Conservation (phyloP, 2,329 filamentous ascomycete species). For the Alternaria atra region DNA sequence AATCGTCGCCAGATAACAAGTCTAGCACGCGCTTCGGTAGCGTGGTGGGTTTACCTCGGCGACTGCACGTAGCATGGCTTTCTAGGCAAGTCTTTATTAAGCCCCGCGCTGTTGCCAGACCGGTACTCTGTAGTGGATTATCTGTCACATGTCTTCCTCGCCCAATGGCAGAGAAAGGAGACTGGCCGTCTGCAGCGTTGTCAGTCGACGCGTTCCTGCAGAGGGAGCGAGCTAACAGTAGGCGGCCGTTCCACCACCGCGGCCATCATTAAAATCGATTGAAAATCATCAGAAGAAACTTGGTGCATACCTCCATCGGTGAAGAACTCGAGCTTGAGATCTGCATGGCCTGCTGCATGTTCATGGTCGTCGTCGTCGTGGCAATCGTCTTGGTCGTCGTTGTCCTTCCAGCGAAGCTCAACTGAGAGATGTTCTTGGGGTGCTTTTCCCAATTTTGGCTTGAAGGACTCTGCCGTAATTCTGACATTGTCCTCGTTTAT, state of each 20-base stretch:
- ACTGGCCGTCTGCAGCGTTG: conserved; percentile 44
- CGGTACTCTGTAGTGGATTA: conserved; percentile 40
- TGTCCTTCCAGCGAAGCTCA: conserved; percentile 43
- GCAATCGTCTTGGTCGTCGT: conserved; percentile 25
- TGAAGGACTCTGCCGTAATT: conserved; percentile 43
- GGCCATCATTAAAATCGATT: neutral
- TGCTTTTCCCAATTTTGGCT: conserved; percentile 16
- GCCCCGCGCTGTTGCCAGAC: conserved; percentile 33
- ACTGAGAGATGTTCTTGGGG: conserved; percentile 47
- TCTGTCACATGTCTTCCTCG: conserved; percentile 42
- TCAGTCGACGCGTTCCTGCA: conserved; percentile 7
- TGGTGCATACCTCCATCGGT: conserved; percentile 46
- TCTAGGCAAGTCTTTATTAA: conserved; percentile 45
- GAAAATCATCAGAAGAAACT: neutral
- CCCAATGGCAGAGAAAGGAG: conserved; percentile 48
- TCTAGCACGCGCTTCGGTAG: conserved; percentile 46
- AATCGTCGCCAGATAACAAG: conserved; percentile 35
- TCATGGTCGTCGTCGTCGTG: conserved; percentile 34
- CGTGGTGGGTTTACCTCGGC: conserved; percentile 30
- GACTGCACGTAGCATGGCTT: conserved; percentile 40
- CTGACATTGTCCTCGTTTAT: conserved; percentile 35
- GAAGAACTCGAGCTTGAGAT: conserved; percentile 49
- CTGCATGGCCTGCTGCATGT: conserved; percentile 37
- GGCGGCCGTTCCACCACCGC: neutral
- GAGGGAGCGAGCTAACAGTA: conserved; percentile 9